Conservation (phyloP, 1,284 basidiomycete genomes). For the Apiotrichum laibachii region DNA sequence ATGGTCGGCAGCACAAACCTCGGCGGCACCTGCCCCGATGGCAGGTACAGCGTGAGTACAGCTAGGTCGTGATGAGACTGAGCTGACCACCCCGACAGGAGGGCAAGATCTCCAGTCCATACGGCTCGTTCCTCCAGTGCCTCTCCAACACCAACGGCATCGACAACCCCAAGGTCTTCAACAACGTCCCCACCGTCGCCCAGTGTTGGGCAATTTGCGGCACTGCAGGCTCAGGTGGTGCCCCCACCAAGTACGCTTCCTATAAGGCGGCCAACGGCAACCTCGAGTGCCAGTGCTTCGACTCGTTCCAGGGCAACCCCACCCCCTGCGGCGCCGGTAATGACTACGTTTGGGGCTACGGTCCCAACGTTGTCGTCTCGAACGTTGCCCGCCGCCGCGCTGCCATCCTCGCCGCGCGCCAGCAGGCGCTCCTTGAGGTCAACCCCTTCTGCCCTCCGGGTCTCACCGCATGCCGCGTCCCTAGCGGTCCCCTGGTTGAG, state of each 20-base stretch:
- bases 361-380: neutral
- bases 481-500: neutral
- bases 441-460: neutral
- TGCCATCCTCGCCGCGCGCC: neutral
- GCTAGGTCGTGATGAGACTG: no score
- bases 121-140: slow-evolving; percentile 1
- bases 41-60: no score
- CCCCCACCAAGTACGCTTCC: neutral
- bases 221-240: no score
- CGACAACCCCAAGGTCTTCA: neutral
- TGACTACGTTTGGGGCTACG: neutral
- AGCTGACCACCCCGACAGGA: no score
- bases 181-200: neutral
- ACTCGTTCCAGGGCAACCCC: neutral
- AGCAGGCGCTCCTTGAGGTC: neutral
- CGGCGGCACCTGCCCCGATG: no score
- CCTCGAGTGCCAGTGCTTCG: neutral
- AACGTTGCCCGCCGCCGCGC: neutral
- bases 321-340: neutral
- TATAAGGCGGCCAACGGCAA: neutral
- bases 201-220: neutral
- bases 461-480: neutral
- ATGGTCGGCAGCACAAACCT: no score
- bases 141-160: neutral
- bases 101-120: neutral